These are phyloP conservation scores for Ophiosphaerella korrae DNA, from an alignment of 2,329 filamentous ascomycete species.

Conservation along the genomic window DNA sequence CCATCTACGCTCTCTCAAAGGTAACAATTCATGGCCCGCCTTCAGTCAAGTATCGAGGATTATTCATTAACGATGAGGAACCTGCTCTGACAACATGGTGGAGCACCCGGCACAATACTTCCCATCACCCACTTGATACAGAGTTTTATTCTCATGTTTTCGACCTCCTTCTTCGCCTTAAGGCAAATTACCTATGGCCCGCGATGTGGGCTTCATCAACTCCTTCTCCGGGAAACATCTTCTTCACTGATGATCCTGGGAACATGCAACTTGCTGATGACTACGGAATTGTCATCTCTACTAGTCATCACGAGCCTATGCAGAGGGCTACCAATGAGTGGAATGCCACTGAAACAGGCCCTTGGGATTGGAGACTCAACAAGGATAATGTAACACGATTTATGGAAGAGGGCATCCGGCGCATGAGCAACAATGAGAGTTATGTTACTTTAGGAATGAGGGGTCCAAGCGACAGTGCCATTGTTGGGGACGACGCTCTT, in stretches of 20 bases:
- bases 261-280: conserved; percentile 25
- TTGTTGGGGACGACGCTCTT: conserved; percentile 4
- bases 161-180: conserved; percentile 13
- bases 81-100: conserved; percentile 69
- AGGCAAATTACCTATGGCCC: conserved; percentile 28
- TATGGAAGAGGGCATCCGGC: conserved; percentile 10
- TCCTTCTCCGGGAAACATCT: conserved; percentile 20
- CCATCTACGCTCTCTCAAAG: conserved; percentile 19
- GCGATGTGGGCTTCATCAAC: conserved; percentile 25
- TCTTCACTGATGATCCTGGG: conserved; percentile 26
- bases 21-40: conserved; percentile 57
- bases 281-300: conserved; percentile 24
- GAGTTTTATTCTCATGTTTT: conserved; percentile 18
- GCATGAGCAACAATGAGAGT: conserved; percentile 9
- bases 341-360: conserved; percentile 7
- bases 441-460: conserved; percentile 19
- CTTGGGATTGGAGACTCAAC: conserved; percentile 16
- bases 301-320: conserved; percentile 27
- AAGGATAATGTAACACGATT: conserved; percentile 12
- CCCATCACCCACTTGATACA: conserved; percentile 6
- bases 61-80: conserved; percentile 72
- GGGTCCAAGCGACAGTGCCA: conserved; percentile 10
- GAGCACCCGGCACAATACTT: conserved; percentile 30
- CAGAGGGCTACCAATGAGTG: conserved; percentile 24
- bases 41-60: conserved; percentile 66